Evolutionary conservation across 306 rosid species (phyloP).

Genomic region (Casuarina cunninghamiana): DNA sequence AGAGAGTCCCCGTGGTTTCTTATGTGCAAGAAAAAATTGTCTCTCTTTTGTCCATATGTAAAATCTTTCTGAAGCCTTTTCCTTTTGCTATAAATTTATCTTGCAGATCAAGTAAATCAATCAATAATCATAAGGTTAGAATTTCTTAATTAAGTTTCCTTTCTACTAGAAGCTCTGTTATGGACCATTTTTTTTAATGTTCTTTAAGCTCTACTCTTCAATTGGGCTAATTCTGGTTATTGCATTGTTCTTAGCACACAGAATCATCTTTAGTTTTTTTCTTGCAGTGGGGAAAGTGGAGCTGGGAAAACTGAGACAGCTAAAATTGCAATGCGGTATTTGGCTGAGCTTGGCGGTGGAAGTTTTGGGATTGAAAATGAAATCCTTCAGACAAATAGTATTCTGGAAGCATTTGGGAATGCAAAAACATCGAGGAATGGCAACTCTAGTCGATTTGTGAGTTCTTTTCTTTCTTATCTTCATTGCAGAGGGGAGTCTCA

Average conservation of each 20-base stretch:
- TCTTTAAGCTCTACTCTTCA: not conserved
- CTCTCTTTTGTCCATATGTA: slow-evolving; percentile 15
- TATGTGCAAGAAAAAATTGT: not conserved
- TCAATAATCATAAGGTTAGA: slow-evolving; percentile 92
- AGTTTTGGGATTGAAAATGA: slow-evolving; percentile 61
- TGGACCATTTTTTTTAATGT: slow-evolving; percentile 2
- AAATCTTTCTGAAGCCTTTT: slow-evolving; percentile 35
- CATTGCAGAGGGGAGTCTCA: slow-evolving; percentile 11
- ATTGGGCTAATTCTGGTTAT: not conserved
- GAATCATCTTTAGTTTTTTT: slow-evolving; percentile 12
- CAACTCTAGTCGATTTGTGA: slow-evolving; percentile 95
- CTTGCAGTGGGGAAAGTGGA: slow-evolving; percentile 95
- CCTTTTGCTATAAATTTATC: slow-evolving; percentile 27
- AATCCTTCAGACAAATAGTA: slow-evolving; percentile 65
- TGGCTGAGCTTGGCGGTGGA: slow-evolving; percentile 77
- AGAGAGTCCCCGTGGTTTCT: slow-evolving; percentile 5
- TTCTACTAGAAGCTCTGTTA: slow-evolving; percentile 22
- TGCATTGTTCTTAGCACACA: not conserved
- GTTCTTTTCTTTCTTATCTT: slow-evolving; percentile 44
- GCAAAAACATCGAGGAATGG: slow-evolving; percentile 84
- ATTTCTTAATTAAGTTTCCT: slow-evolving; percentile 9
- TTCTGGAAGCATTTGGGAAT: slow-evolving; percentile 94
- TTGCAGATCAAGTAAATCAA: slow-evolving; percentile 86
- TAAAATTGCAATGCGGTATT: slow-evolving; percentile 83
- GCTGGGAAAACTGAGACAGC: slow-evolving; percentile 96